Conservation (phyloP, 345 rosid genomes). For the Euphorbia lathyris region DNA sequence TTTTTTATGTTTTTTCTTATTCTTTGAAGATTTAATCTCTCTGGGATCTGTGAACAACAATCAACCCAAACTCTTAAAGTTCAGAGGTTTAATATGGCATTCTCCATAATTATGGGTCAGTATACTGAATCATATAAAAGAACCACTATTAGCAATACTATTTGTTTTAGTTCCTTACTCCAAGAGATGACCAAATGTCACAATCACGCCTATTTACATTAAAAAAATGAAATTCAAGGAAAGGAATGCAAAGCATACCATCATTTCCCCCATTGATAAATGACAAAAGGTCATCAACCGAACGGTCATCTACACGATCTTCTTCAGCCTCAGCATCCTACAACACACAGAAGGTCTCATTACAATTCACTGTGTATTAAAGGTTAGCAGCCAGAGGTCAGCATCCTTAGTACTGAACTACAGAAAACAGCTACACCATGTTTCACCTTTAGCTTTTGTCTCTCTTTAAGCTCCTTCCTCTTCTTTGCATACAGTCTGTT, state of each 20-base stretch:
- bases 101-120: not conserved
- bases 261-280: constrained; percentile 71
- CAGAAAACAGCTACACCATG: not conserved
- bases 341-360: constrained; percentile 16
- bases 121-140: not conserved
- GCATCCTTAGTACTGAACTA: not conserved
- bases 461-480: constrained; percentile 82
- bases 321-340: constrained; percentile 69
- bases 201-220: not conserved
- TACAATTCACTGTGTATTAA: not conserved
- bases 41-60: constrained; percentile 19
- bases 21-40: constrained; percentile 24
- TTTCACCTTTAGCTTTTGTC: constrained; percentile 69
- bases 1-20: constrained; percentile 24
- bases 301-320: constrained; percentile 73
- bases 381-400: not conserved
- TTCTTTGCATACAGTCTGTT: constrained; percentile 79
- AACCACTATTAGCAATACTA: not conserved
- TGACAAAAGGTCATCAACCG: constrained; percentile 85
- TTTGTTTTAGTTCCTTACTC: not conserved
- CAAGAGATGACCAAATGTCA: not conserved
- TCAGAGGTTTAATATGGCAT: not conserved
- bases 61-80: not conserved
- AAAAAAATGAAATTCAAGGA: not conserved
- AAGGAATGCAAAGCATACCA: constrained; percentile 36